Evolutionary conservation across 1,284 basidiomycete species (phyloP).

Genomic region (Puccinia coronata): DNA sequence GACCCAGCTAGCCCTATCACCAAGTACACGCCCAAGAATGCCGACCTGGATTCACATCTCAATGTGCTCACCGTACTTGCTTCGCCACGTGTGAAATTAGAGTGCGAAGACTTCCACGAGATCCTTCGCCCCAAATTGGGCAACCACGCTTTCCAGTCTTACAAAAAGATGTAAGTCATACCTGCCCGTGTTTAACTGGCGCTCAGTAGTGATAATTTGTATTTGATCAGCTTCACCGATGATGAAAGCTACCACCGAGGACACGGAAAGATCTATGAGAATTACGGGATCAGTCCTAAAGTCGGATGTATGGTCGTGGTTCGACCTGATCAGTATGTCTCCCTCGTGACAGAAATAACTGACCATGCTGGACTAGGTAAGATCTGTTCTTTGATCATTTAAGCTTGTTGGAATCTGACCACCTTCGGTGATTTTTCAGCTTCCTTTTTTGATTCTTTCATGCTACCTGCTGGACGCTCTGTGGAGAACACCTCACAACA

Average conservation of each 20-base stretch:
- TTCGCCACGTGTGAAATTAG: conserved; percentile 51
- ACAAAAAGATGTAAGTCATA: conserved; percentile 50
- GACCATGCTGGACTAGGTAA: conserved; percentile 52
- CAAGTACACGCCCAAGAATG: conserved; percentile 55
- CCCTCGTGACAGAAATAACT: conserved; percentile 51
- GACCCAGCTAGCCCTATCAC: conserved; percentile 54
- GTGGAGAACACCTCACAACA: background rate
- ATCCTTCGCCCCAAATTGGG: conserved; percentile 52
- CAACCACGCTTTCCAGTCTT: conserved; percentile 51
- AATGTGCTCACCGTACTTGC: conserved; percentile 54
- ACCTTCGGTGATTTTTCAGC: background rate
- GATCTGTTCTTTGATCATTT: background rate
- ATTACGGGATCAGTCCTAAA: conserved; percentile 58
- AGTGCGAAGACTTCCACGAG: conserved; percentile 51
- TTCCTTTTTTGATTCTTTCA: conserved; percentile 40
- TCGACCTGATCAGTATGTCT: conserved; percentile 59
- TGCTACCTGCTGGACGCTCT: conserved; percentile 23
- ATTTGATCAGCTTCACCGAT: conserved; percentile 55
- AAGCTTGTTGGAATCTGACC: background rate
- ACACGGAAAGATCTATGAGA: conserved; percentile 58
- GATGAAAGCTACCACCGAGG: conserved; percentile 57
- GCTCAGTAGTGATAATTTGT: conserved; percentile 48
- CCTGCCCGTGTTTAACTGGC: background rate
- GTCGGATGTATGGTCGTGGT: conserved; percentile 58
- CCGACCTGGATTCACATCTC: conserved; percentile 53